phyloP scores from a whole-genome alignment of 1,284 basidiomycete species.

The Malassezia psittaci region DNA sequence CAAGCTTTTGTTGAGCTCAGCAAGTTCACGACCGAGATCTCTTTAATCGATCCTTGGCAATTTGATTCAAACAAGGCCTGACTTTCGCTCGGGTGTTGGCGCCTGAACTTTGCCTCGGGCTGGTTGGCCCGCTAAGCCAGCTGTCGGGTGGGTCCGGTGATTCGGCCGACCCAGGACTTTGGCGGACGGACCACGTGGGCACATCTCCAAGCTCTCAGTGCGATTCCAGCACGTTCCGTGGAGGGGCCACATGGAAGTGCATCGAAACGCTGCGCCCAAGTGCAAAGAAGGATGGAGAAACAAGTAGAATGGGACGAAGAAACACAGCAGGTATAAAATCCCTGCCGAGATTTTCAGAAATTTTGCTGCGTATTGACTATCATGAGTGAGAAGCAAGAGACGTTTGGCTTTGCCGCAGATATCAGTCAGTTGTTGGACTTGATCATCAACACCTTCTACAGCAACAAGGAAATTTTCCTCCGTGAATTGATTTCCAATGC shows the following conservation, averaged over 20 bases:
- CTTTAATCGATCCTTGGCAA: no score
- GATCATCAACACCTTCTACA: conserved; percentile 49
- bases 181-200: no score
- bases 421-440: conserved; percentile 46
- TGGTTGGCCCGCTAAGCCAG: no score
- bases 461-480: conserved; percentile 46
- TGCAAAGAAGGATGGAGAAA: conserved; percentile 11
- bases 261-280: conserved; percentile 4
- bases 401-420: conserved; percentile 45
- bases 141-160: no score
- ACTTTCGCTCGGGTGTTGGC: no score
- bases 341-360: not conserved
- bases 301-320: not conserved
- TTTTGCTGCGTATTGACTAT: conserved; percentile 15
- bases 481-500: conserved; percentile 48
- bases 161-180: no score
- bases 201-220: not conserved
- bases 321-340: conserved; percentile 10
- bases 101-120: no score
- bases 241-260: conserved; percentile 10
- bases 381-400: conserved; percentile 43
- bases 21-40: not conserved
- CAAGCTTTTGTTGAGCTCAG: not conserved
- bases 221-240: conserved; percentile 17
- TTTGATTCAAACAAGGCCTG: no score